These are phyloP conservation scores for Syzygium malaccense DNA, from an alignment of 441 rosid species.

Conservation along the genomic window DNA sequence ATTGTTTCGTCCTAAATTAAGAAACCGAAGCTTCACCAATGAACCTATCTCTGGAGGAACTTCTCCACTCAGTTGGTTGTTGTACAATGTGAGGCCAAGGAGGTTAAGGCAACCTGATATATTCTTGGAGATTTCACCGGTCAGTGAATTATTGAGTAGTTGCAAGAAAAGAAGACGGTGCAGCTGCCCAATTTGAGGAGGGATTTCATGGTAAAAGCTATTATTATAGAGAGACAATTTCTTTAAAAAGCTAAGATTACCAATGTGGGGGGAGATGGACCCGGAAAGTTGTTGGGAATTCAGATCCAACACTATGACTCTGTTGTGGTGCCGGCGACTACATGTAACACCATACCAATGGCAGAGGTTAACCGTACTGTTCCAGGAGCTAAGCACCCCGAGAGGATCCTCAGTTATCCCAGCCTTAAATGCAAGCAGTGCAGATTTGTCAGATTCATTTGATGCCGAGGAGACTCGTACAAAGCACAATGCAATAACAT, in stretches of 20 bases:
- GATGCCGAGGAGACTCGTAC: not conserved
- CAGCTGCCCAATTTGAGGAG: not conserved
- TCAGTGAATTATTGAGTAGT: not conserved
- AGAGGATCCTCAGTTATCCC: not conserved
- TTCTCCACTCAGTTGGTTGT: not conserved
- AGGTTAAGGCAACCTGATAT: not conserved
- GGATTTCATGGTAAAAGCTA: not conserved
- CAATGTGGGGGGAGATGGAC: not conserved
- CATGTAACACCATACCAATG: not conserved
- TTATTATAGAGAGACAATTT: not conserved
- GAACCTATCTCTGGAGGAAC: not conserved
- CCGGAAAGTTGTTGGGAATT: not conserved
- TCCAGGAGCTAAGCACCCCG: not conserved
- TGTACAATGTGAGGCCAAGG: accelerated
- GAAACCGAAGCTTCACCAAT: not conserved
- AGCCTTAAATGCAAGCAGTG: not conserved
- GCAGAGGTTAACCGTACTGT: not conserved
- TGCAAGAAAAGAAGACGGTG: not conserved
- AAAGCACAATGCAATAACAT: not conserved
- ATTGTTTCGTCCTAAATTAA: accelerated
- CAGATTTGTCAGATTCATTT: not conserved
- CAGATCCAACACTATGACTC: not conserved
- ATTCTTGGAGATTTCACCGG: not conserved
- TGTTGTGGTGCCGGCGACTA: not conserved
- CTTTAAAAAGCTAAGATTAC: not conserved